These are phyloP conservation scores for Diaporthe citrichinensis DNA, from an alignment of 2,329 filamentous ascomycete genomes.

Conservation along the genomic window DNA sequence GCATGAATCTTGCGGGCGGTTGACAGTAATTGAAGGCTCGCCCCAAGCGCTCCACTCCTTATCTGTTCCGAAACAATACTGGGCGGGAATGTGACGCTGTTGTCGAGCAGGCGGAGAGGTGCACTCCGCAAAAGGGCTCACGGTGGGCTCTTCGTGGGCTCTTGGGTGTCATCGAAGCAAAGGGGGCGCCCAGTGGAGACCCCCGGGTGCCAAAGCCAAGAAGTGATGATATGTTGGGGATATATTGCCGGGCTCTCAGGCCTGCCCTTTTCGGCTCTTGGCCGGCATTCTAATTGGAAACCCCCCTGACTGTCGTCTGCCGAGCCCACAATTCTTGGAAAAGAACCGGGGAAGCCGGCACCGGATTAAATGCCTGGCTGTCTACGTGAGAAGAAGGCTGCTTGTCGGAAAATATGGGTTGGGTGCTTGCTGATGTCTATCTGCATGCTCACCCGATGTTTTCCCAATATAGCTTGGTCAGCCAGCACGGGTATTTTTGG, in stretches of 20 bases:
- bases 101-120: constrained; percentile 25
- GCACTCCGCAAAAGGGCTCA: background rate
- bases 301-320: constrained; percentile 2
- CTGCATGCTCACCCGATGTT: too few relatives aligned
- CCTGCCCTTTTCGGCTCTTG: constrained; percentile 24
- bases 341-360: constrained; percentile 9
- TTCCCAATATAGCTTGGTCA: too few relatives aligned
- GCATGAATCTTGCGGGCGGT: background rate
- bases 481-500: too few relatives aligned
- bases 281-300: background rate
- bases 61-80: constrained; percentile 9
- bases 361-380: constrained; percentile 4
- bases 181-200: background rate
- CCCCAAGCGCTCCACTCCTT: constrained; percentile 4
- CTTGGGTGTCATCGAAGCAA: constrained; percentile 10
- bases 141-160: background rate
- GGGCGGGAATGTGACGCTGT: background rate
- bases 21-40: background rate
- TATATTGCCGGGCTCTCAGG: background rate
- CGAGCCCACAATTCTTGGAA: background rate
- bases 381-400: background rate
- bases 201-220: constrained; percentile 8
- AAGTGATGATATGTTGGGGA: constrained; percentile 10
- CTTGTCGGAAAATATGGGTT: background rate
- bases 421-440: too few relatives aligned